A percentile compares a stretch with the other conserved stretches of the same genome.
phyloP scores from a whole-genome alignment of 2,329 filamentous ascomycete species.

The Colletotrichum spinosum region DNA sequence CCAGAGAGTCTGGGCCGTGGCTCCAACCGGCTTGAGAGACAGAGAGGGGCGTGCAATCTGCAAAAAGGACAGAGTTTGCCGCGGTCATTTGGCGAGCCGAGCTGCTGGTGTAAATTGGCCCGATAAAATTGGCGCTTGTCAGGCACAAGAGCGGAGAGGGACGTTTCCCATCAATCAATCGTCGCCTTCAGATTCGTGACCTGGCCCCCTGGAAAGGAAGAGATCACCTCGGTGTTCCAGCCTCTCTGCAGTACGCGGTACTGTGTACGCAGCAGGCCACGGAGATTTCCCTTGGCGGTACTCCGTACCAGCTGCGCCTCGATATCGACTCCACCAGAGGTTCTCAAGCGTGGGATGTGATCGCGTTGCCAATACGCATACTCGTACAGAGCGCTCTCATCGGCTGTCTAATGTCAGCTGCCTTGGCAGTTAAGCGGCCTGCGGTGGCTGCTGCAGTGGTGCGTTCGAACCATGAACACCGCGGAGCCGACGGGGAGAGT shows the following conservation, averaged over 20 bases:
- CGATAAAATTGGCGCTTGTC: constrained; percentile 28
- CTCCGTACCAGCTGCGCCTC: constrained; percentile 26
- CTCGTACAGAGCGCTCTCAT: background rate
- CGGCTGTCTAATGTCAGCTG: too few relatives aligned
- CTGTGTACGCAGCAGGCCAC: constrained; percentile 22
- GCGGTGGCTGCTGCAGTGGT: too few relatives aligned
- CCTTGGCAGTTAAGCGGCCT: too few relatives aligned
- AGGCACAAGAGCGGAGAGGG: constrained; percentile 19
- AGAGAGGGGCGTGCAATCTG: too few relatives aligned
- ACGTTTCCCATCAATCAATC: constrained; percentile 21
- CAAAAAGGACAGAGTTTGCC: background rate
- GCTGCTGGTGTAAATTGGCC: constrained; percentile 24
- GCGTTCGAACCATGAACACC: too few relatives aligned
- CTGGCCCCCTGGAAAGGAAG: too few relatives aligned
- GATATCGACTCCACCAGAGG: background rate
- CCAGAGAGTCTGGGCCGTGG: too few relatives aligned
- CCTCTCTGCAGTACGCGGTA: background rate
- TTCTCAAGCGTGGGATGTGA: background rate
- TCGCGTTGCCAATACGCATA: background rate
- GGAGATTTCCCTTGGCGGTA: constrained; percentile 25
- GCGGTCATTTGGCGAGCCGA: constrained; percentile 28
- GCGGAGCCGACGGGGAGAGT: too few relatives aligned
- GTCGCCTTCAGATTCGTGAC: too few relatives aligned
- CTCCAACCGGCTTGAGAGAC: too few relatives aligned
- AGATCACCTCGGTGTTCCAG: too few relatives aligned